Percentiles rank a stretch among this genome's conserved stretches.
phyloP scores from a whole-genome alignment of 2,329 filamentous ascomycete genomes.

The Lachnellula arida region DNA sequence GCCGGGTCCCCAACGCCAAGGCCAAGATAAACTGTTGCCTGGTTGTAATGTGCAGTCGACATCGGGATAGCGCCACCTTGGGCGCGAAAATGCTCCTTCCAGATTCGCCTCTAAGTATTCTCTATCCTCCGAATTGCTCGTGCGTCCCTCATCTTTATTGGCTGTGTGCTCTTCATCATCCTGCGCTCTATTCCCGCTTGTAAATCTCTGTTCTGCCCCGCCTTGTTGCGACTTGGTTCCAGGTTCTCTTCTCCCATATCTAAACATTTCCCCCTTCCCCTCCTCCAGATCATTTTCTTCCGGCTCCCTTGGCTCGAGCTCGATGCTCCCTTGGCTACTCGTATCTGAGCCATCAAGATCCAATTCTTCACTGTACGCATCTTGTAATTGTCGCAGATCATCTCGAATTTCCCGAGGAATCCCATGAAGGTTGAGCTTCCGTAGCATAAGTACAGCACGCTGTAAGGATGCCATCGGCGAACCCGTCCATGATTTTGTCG shows the following conservation, averaged over 20 bases:
- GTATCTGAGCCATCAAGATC: conserved; percentile 18
- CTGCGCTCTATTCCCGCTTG: conserved; percentile 14
- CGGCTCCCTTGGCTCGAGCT: conserved; percentile 7
- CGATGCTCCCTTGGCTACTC: conserved; percentile 15
- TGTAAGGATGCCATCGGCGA: conserved; percentile 16
- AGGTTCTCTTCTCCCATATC: conserved; percentile 15
- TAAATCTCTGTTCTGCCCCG: conserved; percentile 14
- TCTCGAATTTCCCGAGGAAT: conserved; percentile 18
- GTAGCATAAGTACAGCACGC: conserved; percentile 19
- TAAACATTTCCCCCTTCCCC: conserved; percentile 4
- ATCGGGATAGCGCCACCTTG: conserved; percentile 13
- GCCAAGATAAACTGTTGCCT: conserved; percentile 14
- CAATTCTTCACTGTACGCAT: conserved; percentile 19
- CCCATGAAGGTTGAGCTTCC: conserved; percentile 15
- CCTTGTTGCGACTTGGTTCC: conserved; percentile 12
- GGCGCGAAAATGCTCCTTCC: conserved; percentile 11
- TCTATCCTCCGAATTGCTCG: conserved; percentile 10
- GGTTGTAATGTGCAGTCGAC: conserved; percentile 13
- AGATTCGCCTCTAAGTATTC: conserved; percentile 14
- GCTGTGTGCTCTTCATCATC: conserved; percentile 15
- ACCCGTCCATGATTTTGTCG: conserved; percentile 12
- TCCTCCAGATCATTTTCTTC: conserved; percentile 13
- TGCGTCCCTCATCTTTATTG: conserved; percentile 10
- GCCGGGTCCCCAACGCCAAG: conserved; percentile 17
- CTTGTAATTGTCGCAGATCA: conserved; percentile 18